These are phyloP conservation scores for Phytophthora gonapodyides DNA, from an alignment of 352 stramenopile genomes.

Conservation along the genomic window DNA sequence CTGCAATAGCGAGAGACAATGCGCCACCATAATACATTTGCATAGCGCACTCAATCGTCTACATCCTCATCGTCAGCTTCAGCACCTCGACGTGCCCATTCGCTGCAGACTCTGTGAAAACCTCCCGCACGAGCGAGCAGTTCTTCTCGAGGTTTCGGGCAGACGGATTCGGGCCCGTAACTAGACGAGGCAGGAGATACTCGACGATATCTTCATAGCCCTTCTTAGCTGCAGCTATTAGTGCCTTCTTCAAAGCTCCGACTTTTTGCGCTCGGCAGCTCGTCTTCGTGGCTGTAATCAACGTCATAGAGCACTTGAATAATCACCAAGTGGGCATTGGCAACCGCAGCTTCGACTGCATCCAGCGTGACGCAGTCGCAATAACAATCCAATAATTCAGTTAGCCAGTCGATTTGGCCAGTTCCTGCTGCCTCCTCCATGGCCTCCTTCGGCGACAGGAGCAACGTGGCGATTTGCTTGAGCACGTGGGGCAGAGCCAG, in stretches of 20 bases:
- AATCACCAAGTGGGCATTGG: neutral
- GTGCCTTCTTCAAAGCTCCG: neutral
- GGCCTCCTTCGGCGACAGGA: conserved; percentile 7
- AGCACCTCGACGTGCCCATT: no score
- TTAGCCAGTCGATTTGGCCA: neutral
- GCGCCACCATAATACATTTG: no score
- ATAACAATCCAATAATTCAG: neutral
- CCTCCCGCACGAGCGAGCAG: no score
- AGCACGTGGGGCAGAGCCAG: conserved; percentile 4
- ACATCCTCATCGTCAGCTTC: no score
- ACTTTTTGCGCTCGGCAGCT: neutral
- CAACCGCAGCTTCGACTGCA: conserved; percentile 1
- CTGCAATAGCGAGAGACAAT: no score
- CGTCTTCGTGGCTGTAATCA: neutral
- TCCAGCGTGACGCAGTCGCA: neutral
- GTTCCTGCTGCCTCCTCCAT: conserved; percentile 4
- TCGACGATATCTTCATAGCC: neutral
- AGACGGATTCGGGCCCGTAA: no score
- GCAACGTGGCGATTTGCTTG: conserved; percentile 4
- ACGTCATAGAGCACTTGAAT: neutral
- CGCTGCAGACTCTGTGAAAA: neutral
- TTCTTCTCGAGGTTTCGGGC: no score
- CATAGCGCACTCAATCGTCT: no score
- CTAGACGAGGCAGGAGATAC: neutral
- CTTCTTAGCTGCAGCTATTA: neutral